phyloP scores from a whole-genome alignment of 306 rosid genomes.

The Acacia confusa region DNA sequence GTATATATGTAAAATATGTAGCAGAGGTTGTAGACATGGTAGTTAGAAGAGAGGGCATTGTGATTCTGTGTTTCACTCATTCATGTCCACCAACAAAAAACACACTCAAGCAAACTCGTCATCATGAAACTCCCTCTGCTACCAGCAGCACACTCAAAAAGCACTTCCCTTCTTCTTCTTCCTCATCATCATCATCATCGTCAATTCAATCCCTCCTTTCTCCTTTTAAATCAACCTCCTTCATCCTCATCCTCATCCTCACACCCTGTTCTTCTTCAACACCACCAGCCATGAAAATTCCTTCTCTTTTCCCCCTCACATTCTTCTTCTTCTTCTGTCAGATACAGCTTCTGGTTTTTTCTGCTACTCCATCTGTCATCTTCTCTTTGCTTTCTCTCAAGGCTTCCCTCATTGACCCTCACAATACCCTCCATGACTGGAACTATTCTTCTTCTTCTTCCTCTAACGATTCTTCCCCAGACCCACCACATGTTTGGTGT shows the following conservation, averaged over 20 bases:
- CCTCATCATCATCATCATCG: conserved; percentile 17
- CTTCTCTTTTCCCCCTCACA: conserved; percentile 44
- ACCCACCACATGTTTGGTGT: conserved; percentile 76
- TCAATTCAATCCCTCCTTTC: conserved; percentile 64
- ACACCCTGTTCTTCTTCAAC: neutral
- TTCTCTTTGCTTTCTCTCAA: conserved; percentile 65
- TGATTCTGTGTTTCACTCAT: conserved; percentile 7
- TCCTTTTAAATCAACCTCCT: conserved; percentile 49
- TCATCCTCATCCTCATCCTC: conserved; percentile 42
- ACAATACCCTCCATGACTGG: conserved; percentile 73
- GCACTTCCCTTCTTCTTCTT: conserved; percentile 38
- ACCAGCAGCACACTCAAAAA: conserved; percentile 88
- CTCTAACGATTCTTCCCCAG: conserved; percentile 24
- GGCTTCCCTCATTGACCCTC: conserved; percentile 67
- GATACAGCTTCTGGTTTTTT: conserved; percentile 29
- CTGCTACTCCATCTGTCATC: conserved; percentile 60
- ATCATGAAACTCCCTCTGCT: conserved; percentile 86
- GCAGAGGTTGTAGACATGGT: conserved; percentile 15
- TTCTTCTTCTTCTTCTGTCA: conserved; percentile 41
- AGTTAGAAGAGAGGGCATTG: conserved; percentile 18
- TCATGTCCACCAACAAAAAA: conserved; percentile 69
- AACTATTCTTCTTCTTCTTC: conserved; percentile 10
- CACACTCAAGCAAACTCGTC: conserved; percentile 71
- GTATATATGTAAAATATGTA: neutral
- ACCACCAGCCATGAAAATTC: conserved; percentile 60